Evolutionary conservation across 2,329 filamentous ascomycete species (phyloP).

Genomic region (Byssochlamys sp.): DNA sequence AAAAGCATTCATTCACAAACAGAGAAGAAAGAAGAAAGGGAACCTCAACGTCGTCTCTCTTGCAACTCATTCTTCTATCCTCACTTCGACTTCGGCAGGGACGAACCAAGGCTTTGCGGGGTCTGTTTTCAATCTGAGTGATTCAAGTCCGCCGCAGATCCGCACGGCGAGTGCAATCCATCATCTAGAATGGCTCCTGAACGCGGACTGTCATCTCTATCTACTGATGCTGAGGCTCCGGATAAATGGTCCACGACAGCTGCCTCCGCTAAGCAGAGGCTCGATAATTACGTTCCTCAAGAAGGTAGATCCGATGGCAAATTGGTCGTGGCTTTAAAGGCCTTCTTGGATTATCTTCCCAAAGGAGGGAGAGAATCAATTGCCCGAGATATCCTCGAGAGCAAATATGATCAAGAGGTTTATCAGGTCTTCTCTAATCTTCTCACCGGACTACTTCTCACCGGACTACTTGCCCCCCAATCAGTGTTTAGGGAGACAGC

Average conservation of each 20-base stretch:
- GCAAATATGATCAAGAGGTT: neutral
- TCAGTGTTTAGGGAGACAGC: neutral
- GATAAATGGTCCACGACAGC: neutral
- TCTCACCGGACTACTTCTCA: neutral
- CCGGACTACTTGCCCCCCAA: neutral
- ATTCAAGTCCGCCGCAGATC: too few relatives aligned
- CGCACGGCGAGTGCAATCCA: too few relatives aligned
- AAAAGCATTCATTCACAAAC: too few relatives aligned
- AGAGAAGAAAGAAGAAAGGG: too few relatives aligned
- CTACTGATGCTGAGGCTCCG: neutral
- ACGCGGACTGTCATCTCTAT: neutral
- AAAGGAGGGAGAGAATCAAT: neutral
- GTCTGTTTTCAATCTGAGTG: too few relatives aligned
- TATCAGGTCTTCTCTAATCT: neutral
- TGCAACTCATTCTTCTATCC: too few relatives aligned
- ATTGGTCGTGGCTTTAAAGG: neutral
- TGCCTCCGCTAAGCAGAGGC: neutral
- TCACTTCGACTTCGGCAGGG: too few relatives aligned
- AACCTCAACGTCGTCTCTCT: too few relatives aligned
- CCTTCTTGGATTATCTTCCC: neutral
- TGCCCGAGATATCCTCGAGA: neutral
- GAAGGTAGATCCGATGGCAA: neutral
- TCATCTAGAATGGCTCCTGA: too few relatives aligned
- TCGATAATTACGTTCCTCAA: neutral
- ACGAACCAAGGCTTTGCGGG: too few relatives aligned